Percentiles rank a stretch among this genome's conserved stretches.
phyloP scores from a whole-genome alignment of 208 protist species.

The Naegleria gruberi region DNA sequence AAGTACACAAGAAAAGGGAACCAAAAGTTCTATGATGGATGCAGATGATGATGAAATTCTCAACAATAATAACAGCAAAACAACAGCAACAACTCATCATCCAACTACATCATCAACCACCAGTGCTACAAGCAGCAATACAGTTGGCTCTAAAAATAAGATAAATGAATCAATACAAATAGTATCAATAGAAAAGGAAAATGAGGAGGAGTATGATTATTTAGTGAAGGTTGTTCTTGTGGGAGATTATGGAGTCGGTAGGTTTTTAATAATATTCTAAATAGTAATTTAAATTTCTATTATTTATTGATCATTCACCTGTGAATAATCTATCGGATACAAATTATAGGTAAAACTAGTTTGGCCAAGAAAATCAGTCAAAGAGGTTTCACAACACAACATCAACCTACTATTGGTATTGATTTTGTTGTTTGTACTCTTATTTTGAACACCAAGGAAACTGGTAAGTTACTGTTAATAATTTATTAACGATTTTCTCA shows the following conservation, averaged over 20 bases:
- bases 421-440: neutral
- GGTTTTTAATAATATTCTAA: neutral
- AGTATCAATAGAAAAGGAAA: neutral
- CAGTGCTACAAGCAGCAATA: too few species aligned
- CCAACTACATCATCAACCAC: too few species aligned
- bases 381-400: neutral
- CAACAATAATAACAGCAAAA: neutral
- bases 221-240: neutral
- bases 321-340: too few species aligned
- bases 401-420: neutral
- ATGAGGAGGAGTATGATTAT: neutral
- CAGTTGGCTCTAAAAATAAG: neutral
- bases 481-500: too few species aligned
- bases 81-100: too few species aligned
- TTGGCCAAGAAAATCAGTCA: neutral
- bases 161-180: neutral
- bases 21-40: neutral
- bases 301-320: too few species aligned
- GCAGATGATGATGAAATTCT: neutral
- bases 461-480: neutral
- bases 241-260: neutral
- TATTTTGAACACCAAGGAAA: neutral
- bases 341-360: neutral
- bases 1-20: neutral
- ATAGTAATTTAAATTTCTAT: neutral